phyloP scores from a whole-genome alignment of 2,329 filamentous ascomycete species.

The Sarocladium kiliense region DNA sequence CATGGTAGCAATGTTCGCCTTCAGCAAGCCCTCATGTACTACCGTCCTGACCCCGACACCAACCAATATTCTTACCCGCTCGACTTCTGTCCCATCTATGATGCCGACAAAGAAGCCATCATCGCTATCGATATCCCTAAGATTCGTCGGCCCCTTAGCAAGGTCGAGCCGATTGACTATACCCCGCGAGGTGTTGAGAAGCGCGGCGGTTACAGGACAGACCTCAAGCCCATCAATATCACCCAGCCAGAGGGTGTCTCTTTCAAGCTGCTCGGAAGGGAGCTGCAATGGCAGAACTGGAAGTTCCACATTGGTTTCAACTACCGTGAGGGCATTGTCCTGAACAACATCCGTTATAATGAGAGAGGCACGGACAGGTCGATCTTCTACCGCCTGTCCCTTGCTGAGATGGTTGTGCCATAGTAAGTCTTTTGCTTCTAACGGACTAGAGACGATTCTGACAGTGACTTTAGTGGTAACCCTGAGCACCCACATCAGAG shows the following conservation, averaged over 20 bases:
- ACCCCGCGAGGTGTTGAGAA: constrained; percentile 67
- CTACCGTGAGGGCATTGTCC: constrained; percentile 84
- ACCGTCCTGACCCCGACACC: constrained; percentile 77
- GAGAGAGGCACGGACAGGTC: constrained; percentile 74
- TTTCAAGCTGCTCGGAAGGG: constrained; percentile 69
- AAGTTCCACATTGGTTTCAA: constrained; percentile 92
- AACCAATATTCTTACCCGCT: constrained; percentile 88
- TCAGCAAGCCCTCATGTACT: constrained; percentile 95
- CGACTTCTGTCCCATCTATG: constrained; percentile 91
- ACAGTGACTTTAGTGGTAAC: constrained; percentile 46
- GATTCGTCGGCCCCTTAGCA: constrained; percentile 69
- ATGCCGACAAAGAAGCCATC: constrained; percentile 71
- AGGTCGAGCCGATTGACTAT: constrained; percentile 72
- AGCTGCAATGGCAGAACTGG: constrained; percentile 89
- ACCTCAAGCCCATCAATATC: constrained; percentile 83
- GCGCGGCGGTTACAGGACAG: constrained; percentile 68
- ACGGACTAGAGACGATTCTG: constrained; percentile 9
- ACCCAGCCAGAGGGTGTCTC: constrained; percentile 86
- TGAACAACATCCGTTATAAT: constrained; percentile 86
- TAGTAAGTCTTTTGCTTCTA: constrained; percentile 41
- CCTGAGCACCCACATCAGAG: constrained; percentile 75
- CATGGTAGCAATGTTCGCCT: constrained; percentile 74
- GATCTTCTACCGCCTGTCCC: constrained; percentile 82
- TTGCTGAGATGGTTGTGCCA: constrained; percentile 92
- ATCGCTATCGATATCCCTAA: constrained; percentile 80